phyloP scores from a whole-genome alignment of 257 asterid genomes.

The Paulownia fortunei region DNA sequence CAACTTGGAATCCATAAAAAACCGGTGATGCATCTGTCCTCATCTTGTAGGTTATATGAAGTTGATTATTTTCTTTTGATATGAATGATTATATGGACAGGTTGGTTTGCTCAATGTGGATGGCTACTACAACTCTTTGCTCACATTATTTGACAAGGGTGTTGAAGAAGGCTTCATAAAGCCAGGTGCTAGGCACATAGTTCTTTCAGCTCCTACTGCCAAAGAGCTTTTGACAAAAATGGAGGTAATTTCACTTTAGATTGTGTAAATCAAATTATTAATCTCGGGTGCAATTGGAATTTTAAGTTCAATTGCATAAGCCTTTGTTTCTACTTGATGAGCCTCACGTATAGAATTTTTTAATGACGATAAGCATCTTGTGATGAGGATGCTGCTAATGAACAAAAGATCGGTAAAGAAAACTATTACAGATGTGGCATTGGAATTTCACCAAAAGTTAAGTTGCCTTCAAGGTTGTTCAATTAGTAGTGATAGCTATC shows the following conservation, averaged over 20 bases:
- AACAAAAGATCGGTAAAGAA: neutral
- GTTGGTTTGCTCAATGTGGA: slow-evolving; percentile 96
- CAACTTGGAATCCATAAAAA: slow-evolving; percentile 96
- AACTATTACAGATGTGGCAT: neutral
- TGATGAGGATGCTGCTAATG: neutral
- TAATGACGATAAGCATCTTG: neutral
- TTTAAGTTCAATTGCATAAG: neutral
- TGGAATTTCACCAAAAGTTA: neutral
- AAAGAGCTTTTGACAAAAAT: slow-evolving; percentile 72
- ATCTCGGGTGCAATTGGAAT: neutral
- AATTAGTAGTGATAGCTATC: neutral
- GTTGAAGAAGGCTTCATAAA: slow-evolving; percentile 97
- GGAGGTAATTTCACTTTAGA: slow-evolving; percentile 67
- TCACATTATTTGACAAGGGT: slow-evolving; percentile 88
- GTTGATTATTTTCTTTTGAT: slow-evolving; percentile 10
- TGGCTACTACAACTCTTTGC: slow-evolving; percentile 89
- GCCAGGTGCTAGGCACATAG: slow-evolving; percentile 83
- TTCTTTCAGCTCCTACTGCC: slow-evolving; percentile 88
- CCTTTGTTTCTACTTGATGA: neutral
- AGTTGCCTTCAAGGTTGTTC: neutral
- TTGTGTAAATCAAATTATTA: neutral
- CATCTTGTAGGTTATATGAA: neutral
- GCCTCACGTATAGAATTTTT: neutral
- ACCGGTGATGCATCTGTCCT: slow-evolving; percentile 60
- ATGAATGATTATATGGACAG: slow-evolving; percentile 43